Evolutionary conservation across 371 early-diverging fungal genomes (phyloP).

Genomic region (Mucor saturninus): DNA sequence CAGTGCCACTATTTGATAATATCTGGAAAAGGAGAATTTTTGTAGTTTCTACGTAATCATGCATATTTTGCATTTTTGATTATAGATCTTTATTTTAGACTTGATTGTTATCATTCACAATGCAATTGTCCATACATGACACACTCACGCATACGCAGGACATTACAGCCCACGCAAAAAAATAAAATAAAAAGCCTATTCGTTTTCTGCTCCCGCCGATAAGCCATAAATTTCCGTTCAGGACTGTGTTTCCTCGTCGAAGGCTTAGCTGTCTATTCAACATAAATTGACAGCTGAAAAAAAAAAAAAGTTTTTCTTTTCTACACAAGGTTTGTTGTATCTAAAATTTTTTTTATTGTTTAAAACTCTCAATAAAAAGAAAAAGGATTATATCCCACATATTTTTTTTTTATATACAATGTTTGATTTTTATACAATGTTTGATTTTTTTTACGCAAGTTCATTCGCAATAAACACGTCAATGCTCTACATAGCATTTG

Average conservation of each 20-base stretch:
- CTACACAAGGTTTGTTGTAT: neutral
- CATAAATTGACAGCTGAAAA: slow-evolving; percentile 1
- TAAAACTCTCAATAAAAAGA: neutral
- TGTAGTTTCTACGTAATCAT: no score
- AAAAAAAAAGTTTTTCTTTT: neutral
- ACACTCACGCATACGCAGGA: no score
- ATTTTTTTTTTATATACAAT: slow-evolving; percentile 3
- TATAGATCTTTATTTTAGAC: no score
- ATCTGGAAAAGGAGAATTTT: no score
- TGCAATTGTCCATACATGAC: no score
- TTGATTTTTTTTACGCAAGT: slow-evolving; percentile 20
- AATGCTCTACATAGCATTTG: slow-evolving; percentile 26
- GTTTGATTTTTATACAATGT: neutral
- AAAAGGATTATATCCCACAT: neutral
- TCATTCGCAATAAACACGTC: slow-evolving; percentile 36
- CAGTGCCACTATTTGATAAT: no score
- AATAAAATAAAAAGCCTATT: no score
- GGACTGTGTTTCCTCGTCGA: neutral
- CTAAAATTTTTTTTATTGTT: neutral
- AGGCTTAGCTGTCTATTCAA: neutral
- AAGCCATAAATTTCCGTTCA: neutral
- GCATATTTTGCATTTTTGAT: no score
- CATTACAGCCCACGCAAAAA: no score
- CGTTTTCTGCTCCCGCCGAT: no score
- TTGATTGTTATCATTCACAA: no score